Evolutionary conservation across 2,329 filamentous ascomycete genomes (phyloP).

Genomic region (Paecilomyces fulvus): DNA sequence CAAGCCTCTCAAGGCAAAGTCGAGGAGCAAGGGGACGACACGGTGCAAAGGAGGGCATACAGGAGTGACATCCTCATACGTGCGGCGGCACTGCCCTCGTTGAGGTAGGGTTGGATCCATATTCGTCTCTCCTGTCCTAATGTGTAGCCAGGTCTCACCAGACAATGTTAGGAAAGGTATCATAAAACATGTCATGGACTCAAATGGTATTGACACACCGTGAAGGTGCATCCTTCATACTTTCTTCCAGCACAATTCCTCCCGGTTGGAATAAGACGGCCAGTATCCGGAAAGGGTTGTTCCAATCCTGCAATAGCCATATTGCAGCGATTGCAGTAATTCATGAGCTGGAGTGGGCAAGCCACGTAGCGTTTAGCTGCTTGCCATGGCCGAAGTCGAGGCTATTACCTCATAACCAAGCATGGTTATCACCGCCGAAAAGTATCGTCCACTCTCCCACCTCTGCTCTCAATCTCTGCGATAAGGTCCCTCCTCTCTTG

Average conservation of each 20-base stretch:
- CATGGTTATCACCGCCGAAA: slow-evolving; percentile 19
- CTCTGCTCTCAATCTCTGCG: slow-evolving; percentile 49
- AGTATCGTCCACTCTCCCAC: slow-evolving; percentile 45
- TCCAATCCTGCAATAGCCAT: neutral
- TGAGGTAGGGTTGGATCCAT: neutral
- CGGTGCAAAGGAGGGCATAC: no score
- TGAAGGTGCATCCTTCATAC: neutral
- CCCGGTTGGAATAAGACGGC: neutral
- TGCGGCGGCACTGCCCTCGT: neutral
- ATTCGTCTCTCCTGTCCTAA: neutral
- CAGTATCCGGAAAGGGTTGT: neutral
- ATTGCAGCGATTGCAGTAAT: neutral
- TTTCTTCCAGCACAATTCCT: neutral
- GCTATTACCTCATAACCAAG: neutral
- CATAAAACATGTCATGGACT: neutral
- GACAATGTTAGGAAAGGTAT: neutral
- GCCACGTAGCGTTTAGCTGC: neutral
- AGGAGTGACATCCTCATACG: neutral
- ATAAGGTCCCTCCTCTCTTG: slow-evolving; percentile 51
- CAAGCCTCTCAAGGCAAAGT: no score
- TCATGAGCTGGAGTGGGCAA: neutral
- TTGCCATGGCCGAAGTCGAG: neutral
- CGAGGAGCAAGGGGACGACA: no score
- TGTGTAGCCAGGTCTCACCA: neutral
- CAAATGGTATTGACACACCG: neutral